Percentiles rank a stretch among this genome's conserved stretches.
Conservation (phyloP, 2,329 filamentous ascomycete species). For the Knufia fluminis region DNA sequence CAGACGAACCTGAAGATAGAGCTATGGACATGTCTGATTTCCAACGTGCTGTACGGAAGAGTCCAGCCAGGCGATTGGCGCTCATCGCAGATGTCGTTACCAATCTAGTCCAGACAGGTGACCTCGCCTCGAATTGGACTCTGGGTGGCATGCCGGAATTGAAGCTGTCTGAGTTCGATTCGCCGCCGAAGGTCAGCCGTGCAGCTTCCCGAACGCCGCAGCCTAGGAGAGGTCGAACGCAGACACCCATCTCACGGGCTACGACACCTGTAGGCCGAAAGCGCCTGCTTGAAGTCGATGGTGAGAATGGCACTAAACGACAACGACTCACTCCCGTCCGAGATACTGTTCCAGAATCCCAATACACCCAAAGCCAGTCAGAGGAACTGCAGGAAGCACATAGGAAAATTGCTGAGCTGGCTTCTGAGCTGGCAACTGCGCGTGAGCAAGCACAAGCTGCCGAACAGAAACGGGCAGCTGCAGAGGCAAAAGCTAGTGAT, state of each 20-base stretch:
- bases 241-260: constrained; percentile 20
- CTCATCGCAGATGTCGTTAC: constrained; percentile 14
- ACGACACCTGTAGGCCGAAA: constrained; percentile 24
- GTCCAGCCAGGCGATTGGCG: constrained; percentile 16
- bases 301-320: constrained; percentile 29
- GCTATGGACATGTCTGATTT: constrained; percentile 25
- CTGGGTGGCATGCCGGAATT: constrained; percentile 32
- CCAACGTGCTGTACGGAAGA: constrained; percentile 26
- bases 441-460: constrained; percentile 25
- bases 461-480: constrained; percentile 25
- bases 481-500: constrained; percentile 26
- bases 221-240: constrained; percentile 12
- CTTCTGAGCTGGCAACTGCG: constrained; percentile 15
- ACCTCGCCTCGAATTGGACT: constrained; percentile 31
- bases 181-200: constrained; percentile 11
- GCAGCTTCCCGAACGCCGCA: constrained; percentile 15
- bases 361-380: constrained; percentile 17
- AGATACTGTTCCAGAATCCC: constrained; percentile 30
- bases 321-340: constrained; percentile 30
- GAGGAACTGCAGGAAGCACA: constrained; percentile 3
- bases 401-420: constrained; percentile 11
- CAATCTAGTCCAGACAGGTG: constrained; percentile 26
- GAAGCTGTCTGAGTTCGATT: constrained; percentile 22
- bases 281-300: constrained; percentile 25
- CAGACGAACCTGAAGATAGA: constrained; percentile 18